A percentile compares a stretch with the other conserved stretches of the same genome.
These are phyloP conservation scores for Dothistroma pini DNA, from an alignment of 2,329 filamentous ascomycete genomes.

Conservation along the genomic window DNA sequence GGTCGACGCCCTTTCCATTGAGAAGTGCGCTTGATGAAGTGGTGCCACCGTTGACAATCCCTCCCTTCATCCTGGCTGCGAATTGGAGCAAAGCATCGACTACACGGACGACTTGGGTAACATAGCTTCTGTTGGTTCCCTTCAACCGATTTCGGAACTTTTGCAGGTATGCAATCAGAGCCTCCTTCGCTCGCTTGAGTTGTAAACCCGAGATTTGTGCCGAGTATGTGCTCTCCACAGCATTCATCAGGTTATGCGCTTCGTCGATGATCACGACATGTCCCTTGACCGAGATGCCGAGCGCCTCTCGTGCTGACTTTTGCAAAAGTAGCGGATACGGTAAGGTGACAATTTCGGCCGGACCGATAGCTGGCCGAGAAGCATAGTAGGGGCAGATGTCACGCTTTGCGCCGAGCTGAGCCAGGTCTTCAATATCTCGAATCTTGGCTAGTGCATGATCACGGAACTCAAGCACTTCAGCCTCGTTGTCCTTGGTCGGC, in stretches of 20 bases:
- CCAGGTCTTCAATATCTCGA: conserved; percentile 90
- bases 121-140: conserved; percentile 85
- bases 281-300: conserved; percentile 78
- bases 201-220: conserved; percentile 71
- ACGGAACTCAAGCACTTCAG: conserved; percentile 72
- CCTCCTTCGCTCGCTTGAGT: conserved; percentile 66
- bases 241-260: conserved; percentile 96
- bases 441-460: conserved; percentile 80
- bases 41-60: conserved; percentile 56
- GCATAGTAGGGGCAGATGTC: conserved; percentile 94
- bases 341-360: conserved; percentile 75
- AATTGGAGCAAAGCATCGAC: conserved; percentile 64
- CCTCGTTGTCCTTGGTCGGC: conserved; percentile 71
- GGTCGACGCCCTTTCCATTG: conserved; percentile 80
- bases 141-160: conserved; percentile 86
- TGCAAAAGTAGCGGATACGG: conserved; percentile 91
- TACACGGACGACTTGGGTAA: conserved; percentile 80
- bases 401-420: conserved; percentile 70
- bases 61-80: conserved; percentile 5
- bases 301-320: conserved; percentile 77
- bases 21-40: conserved; percentile 71
- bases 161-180: conserved; percentile 77
- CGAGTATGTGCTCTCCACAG: conserved; percentile 82
- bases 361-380: conserved; percentile 76
- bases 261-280: conserved; percentile 96